These are phyloP conservation scores for Decorospora gaudefroyi DNA, from an alignment of 2,329 filamentous ascomycete species.

Conservation along the genomic window DNA sequence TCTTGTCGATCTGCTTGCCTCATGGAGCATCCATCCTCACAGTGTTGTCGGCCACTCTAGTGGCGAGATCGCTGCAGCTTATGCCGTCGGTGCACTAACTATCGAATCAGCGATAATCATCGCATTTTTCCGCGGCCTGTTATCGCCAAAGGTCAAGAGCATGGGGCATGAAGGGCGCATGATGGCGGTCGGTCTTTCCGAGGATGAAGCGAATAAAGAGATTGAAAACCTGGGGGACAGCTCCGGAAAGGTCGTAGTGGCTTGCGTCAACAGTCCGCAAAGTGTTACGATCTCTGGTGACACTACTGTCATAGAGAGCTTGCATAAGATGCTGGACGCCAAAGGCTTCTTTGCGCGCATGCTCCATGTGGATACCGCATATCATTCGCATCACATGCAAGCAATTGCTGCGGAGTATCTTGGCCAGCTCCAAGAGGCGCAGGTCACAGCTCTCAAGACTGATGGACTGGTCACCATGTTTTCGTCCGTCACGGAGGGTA, in stretches of 20 bases:
- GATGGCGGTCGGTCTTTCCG: slow-evolving; percentile 42
- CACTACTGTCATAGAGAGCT: slow-evolving; percentile 41
- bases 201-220: slow-evolving; percentile 7
- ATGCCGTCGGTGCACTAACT: slow-evolving; percentile 20
- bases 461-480: slow-evolving; percentile 8
- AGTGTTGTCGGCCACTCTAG: slow-evolving; percentile 33
- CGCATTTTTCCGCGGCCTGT: slow-evolving; percentile 18
- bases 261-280: slow-evolving; percentile 48
- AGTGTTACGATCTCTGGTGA: slow-evolving; percentile 56
- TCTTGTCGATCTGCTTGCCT: slow-evolving; percentile 23
- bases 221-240: slow-evolving; percentile 6
- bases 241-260: slow-evolving; percentile 27
- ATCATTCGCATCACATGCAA: slow-evolving; percentile 54
- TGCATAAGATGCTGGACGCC: slow-evolving; percentile 40
- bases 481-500: slow-evolving; percentile 22
- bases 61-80: slow-evolving; percentile 38
- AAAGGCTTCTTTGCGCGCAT: slow-evolving; percentile 47
- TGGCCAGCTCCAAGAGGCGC: slow-evolving; percentile 3
- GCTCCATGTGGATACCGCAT: slow-evolving; percentile 52
- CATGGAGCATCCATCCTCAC: slow-evolving; percentile 22
- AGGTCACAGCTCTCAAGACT: neutral
- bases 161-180: slow-evolving; percentile 23
- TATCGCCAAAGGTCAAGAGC: slow-evolving; percentile 11
- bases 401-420: slow-evolving; percentile 24
- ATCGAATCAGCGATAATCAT: slow-evolving; percentile 14